Evolutionary conservation across 2,329 filamentous ascomycete genomes (phyloP).

Genomic region (Niveomyces coronatus): DNA sequence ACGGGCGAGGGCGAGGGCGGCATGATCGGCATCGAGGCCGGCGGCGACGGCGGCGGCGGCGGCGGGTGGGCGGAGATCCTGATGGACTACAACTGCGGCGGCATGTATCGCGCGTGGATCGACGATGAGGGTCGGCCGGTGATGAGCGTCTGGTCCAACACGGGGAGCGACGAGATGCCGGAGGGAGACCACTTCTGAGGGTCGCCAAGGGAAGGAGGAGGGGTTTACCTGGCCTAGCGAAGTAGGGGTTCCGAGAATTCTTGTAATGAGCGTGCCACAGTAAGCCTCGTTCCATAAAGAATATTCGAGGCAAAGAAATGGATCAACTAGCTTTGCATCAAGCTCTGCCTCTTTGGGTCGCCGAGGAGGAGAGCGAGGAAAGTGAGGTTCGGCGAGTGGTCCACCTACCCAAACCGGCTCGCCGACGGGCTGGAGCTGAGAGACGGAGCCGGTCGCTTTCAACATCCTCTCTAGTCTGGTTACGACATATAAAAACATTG

Average conservation of each 20-base stretch:
- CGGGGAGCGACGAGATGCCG: constrained; percentile 14
- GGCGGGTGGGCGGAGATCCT: constrained; percentile 44
- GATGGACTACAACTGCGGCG: constrained; percentile 75
- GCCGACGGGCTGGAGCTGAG: not conserved
- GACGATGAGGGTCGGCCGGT: constrained; percentile 48
- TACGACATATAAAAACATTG: not conserved
- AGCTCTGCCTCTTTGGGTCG: too few relatives aligned
- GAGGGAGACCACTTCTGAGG: constrained; percentile 8
- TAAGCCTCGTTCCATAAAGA: too few relatives aligned
- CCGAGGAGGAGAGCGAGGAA: not conserved
- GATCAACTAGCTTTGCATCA: too few relatives aligned
- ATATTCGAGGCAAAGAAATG: too few relatives aligned
- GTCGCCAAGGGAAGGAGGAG: not conserved
- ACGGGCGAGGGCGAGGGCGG: constrained; percentile 76
- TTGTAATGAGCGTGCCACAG: not conserved
- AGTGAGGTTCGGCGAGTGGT: not conserved
- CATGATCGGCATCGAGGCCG: constrained; percentile 69
- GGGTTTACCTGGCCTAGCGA: not conserved
- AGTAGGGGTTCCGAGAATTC: not conserved
- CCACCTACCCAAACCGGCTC: constrained; percentile 3
- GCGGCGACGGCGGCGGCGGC: constrained; percentile 33
- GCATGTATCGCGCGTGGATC: constrained; percentile 77
- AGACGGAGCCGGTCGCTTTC: too few relatives aligned
- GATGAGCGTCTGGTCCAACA: constrained; percentile 35
- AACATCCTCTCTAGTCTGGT: too few relatives aligned